Conservation (phyloP, 441 rosid species). For the Arabidopsis hybrid region DNA sequence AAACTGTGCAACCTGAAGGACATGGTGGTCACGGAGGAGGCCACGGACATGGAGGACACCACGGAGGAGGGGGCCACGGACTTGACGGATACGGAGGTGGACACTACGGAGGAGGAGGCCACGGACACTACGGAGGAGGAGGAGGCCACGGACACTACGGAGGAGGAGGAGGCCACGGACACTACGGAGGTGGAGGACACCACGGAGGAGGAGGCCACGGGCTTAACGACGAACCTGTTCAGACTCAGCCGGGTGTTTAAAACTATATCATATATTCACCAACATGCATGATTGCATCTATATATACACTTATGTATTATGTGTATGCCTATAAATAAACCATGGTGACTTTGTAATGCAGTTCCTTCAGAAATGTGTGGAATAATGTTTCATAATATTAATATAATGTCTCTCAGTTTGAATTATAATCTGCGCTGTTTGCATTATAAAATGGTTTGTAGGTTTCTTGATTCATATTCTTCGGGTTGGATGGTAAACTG, state of each 20-base stretch:
- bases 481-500: too few relatives aligned
- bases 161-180: constrained; percentile 9
- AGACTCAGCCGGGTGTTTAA: constrained; percentile 35
- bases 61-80: constrained; percentile 17
- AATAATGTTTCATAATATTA: background rate
- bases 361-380: background rate
- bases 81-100: constrained; percentile 5
- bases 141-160: constrained; percentile 11
- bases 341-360: constrained; percentile 26
- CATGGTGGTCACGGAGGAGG: background rate
- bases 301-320: background rate
- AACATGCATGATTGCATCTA: constrained; percentile 1
- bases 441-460: constrained; percentile 13
- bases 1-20: constrained; percentile 31
- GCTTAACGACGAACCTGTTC: constrained; percentile 33
- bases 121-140: constrained; percentile 18
- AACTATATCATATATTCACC: background rate
- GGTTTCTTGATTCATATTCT: background rate
- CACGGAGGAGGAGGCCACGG: constrained; percentile 31
- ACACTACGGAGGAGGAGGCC: background rate
- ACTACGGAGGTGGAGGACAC: constrained; percentile 8
- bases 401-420: background rate
- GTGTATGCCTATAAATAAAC: constrained; percentile 13
- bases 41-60: background rate
- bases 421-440: constrained; percentile 11